A percentile compares a stretch with the other conserved stretches of the same genome.
Evolutionary conservation across 495 filamentous ascomycete genomes (phyloP).

Genomic region (Lentithecium fluviatile): DNA sequence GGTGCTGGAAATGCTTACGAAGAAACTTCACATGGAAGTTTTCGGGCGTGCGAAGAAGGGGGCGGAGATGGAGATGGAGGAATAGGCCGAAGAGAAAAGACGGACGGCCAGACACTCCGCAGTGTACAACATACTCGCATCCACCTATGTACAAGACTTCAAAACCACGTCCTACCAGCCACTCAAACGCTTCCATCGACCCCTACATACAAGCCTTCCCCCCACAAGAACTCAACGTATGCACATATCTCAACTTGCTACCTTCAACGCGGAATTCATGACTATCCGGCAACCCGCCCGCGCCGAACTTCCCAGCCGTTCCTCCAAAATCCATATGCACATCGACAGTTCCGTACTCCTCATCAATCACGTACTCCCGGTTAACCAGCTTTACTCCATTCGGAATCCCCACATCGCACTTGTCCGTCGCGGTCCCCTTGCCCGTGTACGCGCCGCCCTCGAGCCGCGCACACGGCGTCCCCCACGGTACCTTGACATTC

Average conservation of each 20-base stretch:
- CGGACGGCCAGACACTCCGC: too few species aligned
- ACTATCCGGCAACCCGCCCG: slow-evolving; percentile 47
- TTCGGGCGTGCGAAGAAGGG: too few species aligned
- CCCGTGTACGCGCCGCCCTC: slow-evolving; percentile 48
- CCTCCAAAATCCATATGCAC: slow-evolving; percentile 47
- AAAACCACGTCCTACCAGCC: too few species aligned
- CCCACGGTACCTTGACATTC: slow-evolving; percentile 33
- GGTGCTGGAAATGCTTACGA: too few species aligned
- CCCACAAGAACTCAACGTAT: slow-evolving; percentile 41
- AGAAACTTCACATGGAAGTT: too few species aligned
- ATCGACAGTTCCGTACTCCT: slow-evolving; percentile 50
- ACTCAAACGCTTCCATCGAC: too few species aligned
- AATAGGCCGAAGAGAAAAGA: too few species aligned
- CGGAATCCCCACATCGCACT: slow-evolving; percentile 25
- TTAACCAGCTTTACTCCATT: slow-evolving; percentile 42
- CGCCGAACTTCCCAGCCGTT: slow-evolving; percentile 4
- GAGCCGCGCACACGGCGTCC: slow-evolving; percentile 44
- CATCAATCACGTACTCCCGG: slow-evolving; percentile 54
- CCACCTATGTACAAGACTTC: too few species aligned
- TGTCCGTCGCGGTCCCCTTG: not conserved
- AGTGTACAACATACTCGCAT: too few species aligned
- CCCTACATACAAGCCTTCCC: slow-evolving; percentile 25
- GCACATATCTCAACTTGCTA: slow-evolving; percentile 51
- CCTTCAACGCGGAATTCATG: slow-evolving; percentile 54
- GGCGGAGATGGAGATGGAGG: too few species aligned